These are phyloP conservation scores for Colletotrichum lentis DNA, from an alignment of 2,329 filamentous ascomycete species.

Conservation along the genomic window DNA sequence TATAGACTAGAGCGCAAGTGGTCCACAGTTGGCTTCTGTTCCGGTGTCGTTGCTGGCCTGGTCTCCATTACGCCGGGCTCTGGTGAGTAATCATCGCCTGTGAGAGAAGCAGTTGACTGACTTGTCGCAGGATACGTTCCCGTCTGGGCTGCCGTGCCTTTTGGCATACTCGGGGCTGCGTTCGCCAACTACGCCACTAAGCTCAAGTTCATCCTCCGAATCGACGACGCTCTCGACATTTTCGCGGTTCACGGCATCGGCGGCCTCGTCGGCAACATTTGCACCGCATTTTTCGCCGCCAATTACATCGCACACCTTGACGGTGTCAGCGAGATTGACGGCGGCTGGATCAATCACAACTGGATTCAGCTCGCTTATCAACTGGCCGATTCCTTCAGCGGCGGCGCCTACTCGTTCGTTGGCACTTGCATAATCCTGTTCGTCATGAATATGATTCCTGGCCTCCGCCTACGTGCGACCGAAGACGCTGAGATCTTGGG, in stretches of 20 bases:
- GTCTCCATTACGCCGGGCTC: constrained; percentile 90
- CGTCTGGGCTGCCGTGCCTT: constrained; percentile 83
- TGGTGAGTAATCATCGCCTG: constrained; percentile 54
- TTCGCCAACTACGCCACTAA: constrained; percentile 92
- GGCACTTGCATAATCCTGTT: constrained; percentile 82
- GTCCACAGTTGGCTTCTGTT: constrained; percentile 94
- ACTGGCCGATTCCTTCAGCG: constrained; percentile 80
- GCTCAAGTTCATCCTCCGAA: constrained; percentile 81
- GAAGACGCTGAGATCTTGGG: constrained; percentile 84
- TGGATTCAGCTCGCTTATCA: constrained; percentile 87
- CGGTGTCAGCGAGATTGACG: constrained; percentile 70
- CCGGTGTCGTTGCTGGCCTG: constrained; percentile 84
- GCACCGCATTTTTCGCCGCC: constrained; percentile 83
- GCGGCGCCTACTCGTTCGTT: constrained; percentile 79
- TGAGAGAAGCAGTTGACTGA: constrained; percentile 7
- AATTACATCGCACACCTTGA: constrained; percentile 86
- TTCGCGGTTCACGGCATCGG: constrained; percentile 85
- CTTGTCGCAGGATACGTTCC: constrained; percentile 70
- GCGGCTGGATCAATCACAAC: constrained; percentile 85
- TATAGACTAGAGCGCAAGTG: constrained; percentile 90
- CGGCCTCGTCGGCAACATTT: constrained; percentile 79
- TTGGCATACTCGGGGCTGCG: constrained; percentile 76
- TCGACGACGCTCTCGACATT: constrained; percentile 89
- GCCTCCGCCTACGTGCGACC: constrained; percentile 74
- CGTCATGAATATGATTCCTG: constrained; percentile 80